These are phyloP conservation scores for Scleromitrula shiraiana DNA, from an alignment of 2,329 filamentous ascomycete genomes.

Conservation along the genomic window DNA sequence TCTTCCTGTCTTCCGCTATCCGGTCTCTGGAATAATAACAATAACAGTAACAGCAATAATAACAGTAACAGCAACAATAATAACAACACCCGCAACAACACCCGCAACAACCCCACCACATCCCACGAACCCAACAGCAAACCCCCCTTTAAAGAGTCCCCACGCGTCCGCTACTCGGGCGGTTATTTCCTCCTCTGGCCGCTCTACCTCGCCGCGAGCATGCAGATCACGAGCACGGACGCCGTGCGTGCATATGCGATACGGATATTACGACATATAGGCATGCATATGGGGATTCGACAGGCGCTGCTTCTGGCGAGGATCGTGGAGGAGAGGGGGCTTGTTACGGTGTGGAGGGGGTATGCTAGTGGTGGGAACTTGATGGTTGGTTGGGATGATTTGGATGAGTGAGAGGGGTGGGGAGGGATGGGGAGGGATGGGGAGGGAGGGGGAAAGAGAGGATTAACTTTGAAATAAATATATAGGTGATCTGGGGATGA, in stretches of 20 bases:
- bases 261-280: slow-evolving; percentile 19
- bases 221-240: slow-evolving; percentile 13
- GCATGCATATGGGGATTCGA: slow-evolving; percentile 19
- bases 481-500: background rate
- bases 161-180: slow-evolving; percentile 12
- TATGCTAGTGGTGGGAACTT: background rate
- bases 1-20: background rate
- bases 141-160: no score
- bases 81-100: no score
- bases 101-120: no score
- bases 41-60: no score
- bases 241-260: slow-evolving; percentile 16
- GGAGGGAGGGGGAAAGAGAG: background rate
- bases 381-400: background rate
- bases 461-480: background rate
- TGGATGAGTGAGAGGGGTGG: background rate
- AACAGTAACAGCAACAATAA: no score
- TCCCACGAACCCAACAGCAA: no score
- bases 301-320: slow-evolving; percentile 21
- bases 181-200: slow-evolving; percentile 26
- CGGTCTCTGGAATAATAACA: no score
- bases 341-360: slow-evolving; percentile 9
- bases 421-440: background rate
- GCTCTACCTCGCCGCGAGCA: slow-evolving; percentile 21
- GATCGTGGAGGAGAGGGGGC: slow-evolving; percentile 6